Evolutionary conservation across 1,139 yeast genomes (phyloP).

Genomic region (Kluyveromyces sp.): DNA sequence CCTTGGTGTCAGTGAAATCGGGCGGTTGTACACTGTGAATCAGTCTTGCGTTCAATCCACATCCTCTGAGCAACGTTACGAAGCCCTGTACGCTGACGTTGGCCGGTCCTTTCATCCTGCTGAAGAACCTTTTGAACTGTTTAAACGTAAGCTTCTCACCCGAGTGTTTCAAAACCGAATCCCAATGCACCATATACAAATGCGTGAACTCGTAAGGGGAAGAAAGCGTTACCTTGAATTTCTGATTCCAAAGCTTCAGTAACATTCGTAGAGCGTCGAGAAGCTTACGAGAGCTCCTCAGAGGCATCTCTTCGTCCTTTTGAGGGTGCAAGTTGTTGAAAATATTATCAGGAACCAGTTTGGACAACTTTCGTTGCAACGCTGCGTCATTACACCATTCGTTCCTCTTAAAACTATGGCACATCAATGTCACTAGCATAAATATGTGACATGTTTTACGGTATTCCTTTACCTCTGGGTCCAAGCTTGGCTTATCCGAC

Average conservation of each 20-base stretch:
- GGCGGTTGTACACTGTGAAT: slow-evolving; percentile 86
- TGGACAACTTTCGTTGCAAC: slow-evolving; percentile 37
- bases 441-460: slow-evolving; percentile 55
- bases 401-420: slow-evolving; percentile 63
- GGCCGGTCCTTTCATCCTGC: slow-evolving; percentile 55
- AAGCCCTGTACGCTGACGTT: slow-evolving; percentile 87
- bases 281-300: slow-evolving; percentile 57
- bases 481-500: slow-evolving; percentile 29
- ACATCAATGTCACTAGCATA: slow-evolving; percentile 49
- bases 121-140: slow-evolving; percentile 39
- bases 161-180: slow-evolving; percentile 35
- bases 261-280: slow-evolving; percentile 67
- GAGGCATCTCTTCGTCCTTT: slow-evolving; percentile 30
- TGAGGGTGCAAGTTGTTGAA: slow-evolving; percentile 44
- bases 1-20: slow-evolving; percentile 52
- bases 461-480: slow-evolving; percentile 46
- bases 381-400: slow-evolving; percentile 59
- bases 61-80: slow-evolving; percentile 63
- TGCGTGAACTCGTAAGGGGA: slow-evolving; percentile 35
- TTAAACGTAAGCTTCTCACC: slow-evolving; percentile 27
- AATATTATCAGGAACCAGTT: slow-evolving; percentile 42
- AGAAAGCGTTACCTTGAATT: slow-evolving; percentile 42
- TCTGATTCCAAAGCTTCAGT: slow-evolving; percentile 54
- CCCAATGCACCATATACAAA: slow-evolving; percentile 51
- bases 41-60: slow-evolving; percentile 67